Evolutionary conservation across 2,329 filamentous ascomycete genomes (phyloP), one percentile per base, ranked within the genome.

Genomic region (Chrysoporthe austroafricana): DNA sequence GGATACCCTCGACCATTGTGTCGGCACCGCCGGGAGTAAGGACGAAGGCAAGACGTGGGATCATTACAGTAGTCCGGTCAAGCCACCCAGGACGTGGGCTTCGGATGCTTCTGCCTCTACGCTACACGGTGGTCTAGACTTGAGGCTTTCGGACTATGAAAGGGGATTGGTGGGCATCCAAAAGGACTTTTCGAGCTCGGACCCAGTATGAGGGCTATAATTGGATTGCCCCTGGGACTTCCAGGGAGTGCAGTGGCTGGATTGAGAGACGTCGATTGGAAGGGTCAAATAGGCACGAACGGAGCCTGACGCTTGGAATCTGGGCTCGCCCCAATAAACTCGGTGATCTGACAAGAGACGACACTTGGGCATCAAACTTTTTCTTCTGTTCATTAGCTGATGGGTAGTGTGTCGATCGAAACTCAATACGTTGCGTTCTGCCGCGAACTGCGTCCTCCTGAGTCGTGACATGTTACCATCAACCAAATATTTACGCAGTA

Each of bases 101-200:
- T 59, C 46, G 42, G 36, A 62, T 61, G 3, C 13, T 18, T n/a
- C 8, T 14, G 43, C 44, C 9, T 46, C 42, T 7, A n/a, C 32
- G 14, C 16, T n/a, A 42, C 48, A 36, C 8, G 57, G n/a, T 21
- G 43, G 16, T n/a, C 14, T 8, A 8, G 56, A 7, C 1, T 26
- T 36, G 48, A 42, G 48, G 32, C 48, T 43, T 14, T 57, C 58
- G 3, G 48, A 67, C 34, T 26, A 43, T 9, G 61, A 42, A 34
- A 44, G 39, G 26, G 64, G 67, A 14, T 9, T 57, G 13, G 64
- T 69, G 32, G 67, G 48, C 54, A 21, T 69, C 16, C 57, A 62
- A 34, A 39, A n/a, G 36, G 61, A 52, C 26, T 64, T 69, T n/a
- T 64, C 61, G 16, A 67, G 60, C 46, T 52, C 36, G 26, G 34